Evolutionary conservation across 352 stramenopile species (phyloP).

Genomic region (Peronospora destructor): DNA sequence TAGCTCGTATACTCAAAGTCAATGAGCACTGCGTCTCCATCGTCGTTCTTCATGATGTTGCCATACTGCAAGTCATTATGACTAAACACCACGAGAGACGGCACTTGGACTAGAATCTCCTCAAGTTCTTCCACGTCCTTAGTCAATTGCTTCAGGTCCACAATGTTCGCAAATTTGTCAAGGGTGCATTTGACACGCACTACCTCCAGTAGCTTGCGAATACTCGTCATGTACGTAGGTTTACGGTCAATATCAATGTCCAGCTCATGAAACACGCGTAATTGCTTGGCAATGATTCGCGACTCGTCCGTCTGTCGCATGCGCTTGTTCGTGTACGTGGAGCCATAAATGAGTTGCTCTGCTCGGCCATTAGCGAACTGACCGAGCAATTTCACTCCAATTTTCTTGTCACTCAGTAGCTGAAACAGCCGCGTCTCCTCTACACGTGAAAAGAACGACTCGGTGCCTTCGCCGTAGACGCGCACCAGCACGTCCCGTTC

Average conservation of each 20-base stretch:
- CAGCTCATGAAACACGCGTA: constrained; percentile 65
- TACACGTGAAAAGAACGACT: constrained; percentile 68
- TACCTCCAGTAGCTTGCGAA: constrained; percentile 50
- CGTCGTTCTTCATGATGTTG: constrained; percentile 85
- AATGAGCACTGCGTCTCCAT: constrained; percentile 75
- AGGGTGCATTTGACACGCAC: constrained; percentile 50
- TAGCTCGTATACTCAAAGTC: constrained; percentile 93
- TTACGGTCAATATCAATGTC: constrained; percentile 57
- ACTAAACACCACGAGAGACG: constrained; percentile 76
- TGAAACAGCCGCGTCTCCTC: constrained; percentile 79
- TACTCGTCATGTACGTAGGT: constrained; percentile 52
- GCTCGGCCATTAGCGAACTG: constrained; percentile 70
- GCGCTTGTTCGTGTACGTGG: constrained; percentile 54
- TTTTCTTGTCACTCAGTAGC: constrained; percentile 56
- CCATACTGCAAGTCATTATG: constrained; percentile 92
- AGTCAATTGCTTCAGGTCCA: constrained; percentile 45
- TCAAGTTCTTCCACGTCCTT: constrained; percentile 54
- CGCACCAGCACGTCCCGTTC: constrained; percentile 66
- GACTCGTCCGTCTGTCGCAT: constrained; percentile 58
- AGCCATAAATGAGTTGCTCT: constrained; percentile 70
- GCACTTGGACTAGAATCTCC: constrained; percentile 39
- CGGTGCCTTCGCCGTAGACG: constrained; percentile 76
- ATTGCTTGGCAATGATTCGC: constrained; percentile 48
- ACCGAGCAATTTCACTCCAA: constrained; percentile 69
- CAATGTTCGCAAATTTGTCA: constrained; percentile 34